Evolutionary conservation across 495 filamentous ascomycete species (phyloP), one percentile per base, ranked within the genome.

Genomic region (Penicillium pancosmium): DNA sequence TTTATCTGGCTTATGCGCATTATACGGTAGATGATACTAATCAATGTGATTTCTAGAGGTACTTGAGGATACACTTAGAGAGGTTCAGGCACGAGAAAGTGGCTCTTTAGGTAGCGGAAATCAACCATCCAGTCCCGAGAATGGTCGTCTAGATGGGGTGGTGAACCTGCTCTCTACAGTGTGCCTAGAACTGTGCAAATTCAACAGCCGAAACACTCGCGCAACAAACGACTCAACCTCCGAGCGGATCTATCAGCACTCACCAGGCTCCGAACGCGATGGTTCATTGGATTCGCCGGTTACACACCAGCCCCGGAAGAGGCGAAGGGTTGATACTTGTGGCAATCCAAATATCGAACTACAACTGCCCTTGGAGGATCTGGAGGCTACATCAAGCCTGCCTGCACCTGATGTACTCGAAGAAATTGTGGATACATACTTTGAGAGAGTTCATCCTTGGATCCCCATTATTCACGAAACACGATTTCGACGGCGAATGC

Each of bases 391-490:
- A 3, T 55, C 52, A 18, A 55, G 46, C n/a, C 56, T 71, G 5
- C 70, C 68, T 4, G 56, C 68, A 10, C 41, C 61, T 9, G 48
- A 61, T 8, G 41, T 73, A 2, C 52, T 74, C 4, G 62, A 72
- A 31, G 61, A 62, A 50, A 63, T 66, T n/a, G 59, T 74, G 9
- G 61, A 70, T 48, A 53, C 59, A 9, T 71, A 73, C 57, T 77
- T 75, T 52, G 54, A 55, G 6, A 54, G 61, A 2, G 58, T 73
- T 8, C 74, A 77, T 52, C 74, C 68, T 18, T 77, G 74, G 74
- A 74, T 77, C 43, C 74, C 74, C 13, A 72, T 77, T 13, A 47
- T 77, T 4, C 73, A 77, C 40, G 68, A 72, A 40, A 70, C 63
- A 8, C 54, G 66, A 33, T 75, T 77, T 58, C 63, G 64, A 2